A percentile compares a stretch with the other conserved stretches of the same genome.
Conservation (phyloP, 2,329 filamentous ascomycete genomes). For the Magnaporthiopsis rhizophila region DNA sequence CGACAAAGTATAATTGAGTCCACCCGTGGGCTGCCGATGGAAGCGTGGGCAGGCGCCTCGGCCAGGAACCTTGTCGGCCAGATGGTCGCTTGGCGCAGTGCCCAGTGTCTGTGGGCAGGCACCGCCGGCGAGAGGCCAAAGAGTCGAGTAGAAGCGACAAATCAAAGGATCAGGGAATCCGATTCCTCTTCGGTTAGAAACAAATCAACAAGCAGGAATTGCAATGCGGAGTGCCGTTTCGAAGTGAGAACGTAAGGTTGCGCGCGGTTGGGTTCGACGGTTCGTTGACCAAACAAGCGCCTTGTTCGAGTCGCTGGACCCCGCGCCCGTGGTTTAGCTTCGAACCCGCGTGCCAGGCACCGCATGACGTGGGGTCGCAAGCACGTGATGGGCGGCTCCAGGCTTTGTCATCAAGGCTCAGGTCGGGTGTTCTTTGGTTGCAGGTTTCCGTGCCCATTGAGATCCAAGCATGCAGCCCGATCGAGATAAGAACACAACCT, state of each 20-base stretch:
- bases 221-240: background rate
- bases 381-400: background rate
- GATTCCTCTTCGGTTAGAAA: background rate
- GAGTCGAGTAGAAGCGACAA: background rate
- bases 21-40: background rate
- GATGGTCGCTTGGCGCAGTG: background rate
- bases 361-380: background rate
- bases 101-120: background rate
- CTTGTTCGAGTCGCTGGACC: background rate
- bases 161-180: background rate
- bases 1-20: background rate
- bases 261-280: no score
- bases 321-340: background rate
- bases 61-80: background rate
- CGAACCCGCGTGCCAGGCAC: background rate
- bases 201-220: background rate
- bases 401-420: background rate
- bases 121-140: background rate
- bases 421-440: no score
- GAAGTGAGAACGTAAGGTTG: background rate
- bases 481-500: no score
- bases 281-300: background rate
- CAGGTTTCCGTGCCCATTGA: no score
- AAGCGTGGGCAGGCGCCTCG: background rate
- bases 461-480: no score